Evolutionary conservation across 2,329 filamentous ascomycete genomes (phyloP), one percentile per base, ranked within the genome.

Genomic region (Decorospora gaudefroyi): DNA sequence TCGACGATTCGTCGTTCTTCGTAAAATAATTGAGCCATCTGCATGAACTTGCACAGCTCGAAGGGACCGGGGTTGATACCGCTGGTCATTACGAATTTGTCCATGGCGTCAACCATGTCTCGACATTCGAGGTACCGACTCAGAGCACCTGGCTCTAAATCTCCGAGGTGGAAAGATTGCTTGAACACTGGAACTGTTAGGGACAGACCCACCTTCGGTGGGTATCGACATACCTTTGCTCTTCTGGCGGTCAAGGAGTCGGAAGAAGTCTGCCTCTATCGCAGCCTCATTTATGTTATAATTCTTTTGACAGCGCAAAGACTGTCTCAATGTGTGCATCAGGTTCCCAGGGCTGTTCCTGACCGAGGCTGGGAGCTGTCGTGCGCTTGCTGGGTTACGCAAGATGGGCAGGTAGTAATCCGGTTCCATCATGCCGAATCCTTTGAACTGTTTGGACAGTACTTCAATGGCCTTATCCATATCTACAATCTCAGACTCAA

Each of bases 91-190:
- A 54, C 23, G 27, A 49, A 54, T 3, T 47, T 22, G 28, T 61
- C 61, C 59, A 59, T 58, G 9, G 64, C 61, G n/a, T 57, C 51
- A 19, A 73, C 55, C 42, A 77, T 67, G 3, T 62, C 57, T 29
- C 64, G 61, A 13, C 68, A 64, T 37, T 75, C 70, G 1, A 61
- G 33, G 48, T 74, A 75, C 37, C 62, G 67, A 29, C 65, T 59
- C 17, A 68, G 65, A 0, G 69, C 68, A 3, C 69, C 64, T 0
- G 72, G 70, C 33, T 74, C 71, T 1, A 76, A 52, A 31, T 78
- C 75, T 4, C 67, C 74, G 4, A 66, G 60, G 42, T 78, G 76
- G 62, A 74, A 78, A 18, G 65, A 62, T 32, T 75, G 62, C 36
- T 77, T 74, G 57, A 76, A 74, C 6, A 61, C 61, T 69, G 12